Percentiles rank a stretch among this genome's conserved stretches.
phyloP scores from a whole-genome alignment of 2,329 filamentous ascomycete genomes.

The Alternaria solani region DNA sequence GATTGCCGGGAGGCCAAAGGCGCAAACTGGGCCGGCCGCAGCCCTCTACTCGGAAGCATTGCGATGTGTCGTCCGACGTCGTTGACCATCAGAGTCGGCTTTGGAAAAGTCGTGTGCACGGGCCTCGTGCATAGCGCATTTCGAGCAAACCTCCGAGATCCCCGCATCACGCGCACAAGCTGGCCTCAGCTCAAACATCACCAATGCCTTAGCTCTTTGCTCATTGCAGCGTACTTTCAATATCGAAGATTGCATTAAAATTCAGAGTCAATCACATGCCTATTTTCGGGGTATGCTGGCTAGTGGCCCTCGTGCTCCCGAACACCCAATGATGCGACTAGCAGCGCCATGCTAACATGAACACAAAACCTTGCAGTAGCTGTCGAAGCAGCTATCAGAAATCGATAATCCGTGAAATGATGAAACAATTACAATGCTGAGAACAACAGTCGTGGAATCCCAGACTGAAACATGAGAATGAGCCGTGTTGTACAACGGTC shows the following conservation, averaged over 20 bases:
- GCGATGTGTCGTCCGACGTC: conserved; percentile 43
- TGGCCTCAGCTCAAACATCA: background rate
- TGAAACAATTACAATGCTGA: conserved; percentile 21
- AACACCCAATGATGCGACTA: conserved; percentile 27
- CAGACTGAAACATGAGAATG: background rate
- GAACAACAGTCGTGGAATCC: conserved; percentile 10
- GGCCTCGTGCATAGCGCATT: conserved; percentile 5
- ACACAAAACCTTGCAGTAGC: conserved; percentile 4
- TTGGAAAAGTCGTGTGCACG: conserved; percentile 30
- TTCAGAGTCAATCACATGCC: conserved; percentile 15
- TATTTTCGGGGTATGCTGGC: conserved; percentile 30
- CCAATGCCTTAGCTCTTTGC: background rate
- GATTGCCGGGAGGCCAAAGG: conserved; percentile 35
- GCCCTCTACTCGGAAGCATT: conserved; percentile 60
- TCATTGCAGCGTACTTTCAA: conserved; percentile 21
- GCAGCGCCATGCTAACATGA: background rate
- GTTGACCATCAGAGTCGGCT: conserved; percentile 20
- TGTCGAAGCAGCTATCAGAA: background rate
- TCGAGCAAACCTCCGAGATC: conserved; percentile 19
- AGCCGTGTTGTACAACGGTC: conserved; percentile 12
- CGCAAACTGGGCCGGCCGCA: conserved; percentile 48
- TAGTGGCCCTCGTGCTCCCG: conserved; percentile 13
- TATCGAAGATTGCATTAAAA: conserved; percentile 18
- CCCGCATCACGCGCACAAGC: conserved; percentile 12
- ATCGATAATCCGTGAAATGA: background rate